These are phyloP conservation scores for Cladosporium sp. DNA, from an alignment of 2,329 filamentous ascomycete genomes.

Conservation along the genomic window DNA sequence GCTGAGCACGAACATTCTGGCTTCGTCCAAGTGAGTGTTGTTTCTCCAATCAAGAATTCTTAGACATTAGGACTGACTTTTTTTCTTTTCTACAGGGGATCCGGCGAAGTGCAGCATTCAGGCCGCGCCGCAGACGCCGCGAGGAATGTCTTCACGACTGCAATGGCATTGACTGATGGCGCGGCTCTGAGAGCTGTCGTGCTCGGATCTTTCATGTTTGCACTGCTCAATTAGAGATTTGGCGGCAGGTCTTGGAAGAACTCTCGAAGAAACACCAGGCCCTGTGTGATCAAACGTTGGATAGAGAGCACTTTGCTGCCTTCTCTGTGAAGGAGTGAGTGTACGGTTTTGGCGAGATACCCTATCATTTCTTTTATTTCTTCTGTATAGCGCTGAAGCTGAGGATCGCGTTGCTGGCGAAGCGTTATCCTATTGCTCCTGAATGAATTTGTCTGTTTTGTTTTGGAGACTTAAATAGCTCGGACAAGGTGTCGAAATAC, in stretches of 20 bases:
- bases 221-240: constrained; percentile 5
- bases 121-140: constrained; percentile 16
- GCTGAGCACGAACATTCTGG: constrained; percentile 47
- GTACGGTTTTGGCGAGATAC: background rate
- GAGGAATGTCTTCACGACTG: constrained; percentile 12
- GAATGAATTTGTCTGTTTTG: too few species aligned
- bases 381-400: constrained; percentile 1
- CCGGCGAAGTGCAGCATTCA: constrained; percentile 12
- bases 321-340: too few species aligned
- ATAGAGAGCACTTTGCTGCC: too few species aligned
- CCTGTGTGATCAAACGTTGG: too few species aligned
- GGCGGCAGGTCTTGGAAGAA: background rate
- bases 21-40: constrained; percentile 28
- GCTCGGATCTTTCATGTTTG: constrained; percentile 3
- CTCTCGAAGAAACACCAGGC: too few species aligned
- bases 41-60: background rate
- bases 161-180: constrained; percentile 19
- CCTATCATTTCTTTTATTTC: constrained; percentile 3
- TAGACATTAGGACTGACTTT: background rate
- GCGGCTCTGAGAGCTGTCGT: constrained; percentile 12
- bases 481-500: too few species aligned
- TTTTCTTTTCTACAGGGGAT: background rate
- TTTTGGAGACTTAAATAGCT: too few species aligned
- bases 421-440: background rate
- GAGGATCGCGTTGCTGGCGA: constrained; percentile 1